Evolutionary conservation across 352 stramenopile genomes (phyloP).

Genomic region (Hyaloperonospora brassicae): DNA sequence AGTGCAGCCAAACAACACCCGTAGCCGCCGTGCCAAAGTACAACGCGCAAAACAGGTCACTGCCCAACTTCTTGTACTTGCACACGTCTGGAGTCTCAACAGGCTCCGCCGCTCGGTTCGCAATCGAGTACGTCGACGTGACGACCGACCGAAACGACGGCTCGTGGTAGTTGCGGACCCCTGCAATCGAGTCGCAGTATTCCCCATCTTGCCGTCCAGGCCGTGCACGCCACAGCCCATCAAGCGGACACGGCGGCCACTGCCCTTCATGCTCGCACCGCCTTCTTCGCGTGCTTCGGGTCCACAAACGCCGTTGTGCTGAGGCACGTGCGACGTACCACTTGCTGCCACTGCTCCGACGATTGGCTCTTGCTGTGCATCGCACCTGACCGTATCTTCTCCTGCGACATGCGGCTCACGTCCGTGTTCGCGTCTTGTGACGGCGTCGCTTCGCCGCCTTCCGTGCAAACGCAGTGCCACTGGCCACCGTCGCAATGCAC

Average conservation of each 20-base stretch:
- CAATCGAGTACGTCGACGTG: constrained; percentile 3
- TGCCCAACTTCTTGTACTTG: not conserved
- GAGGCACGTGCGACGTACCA: constrained; percentile 76
- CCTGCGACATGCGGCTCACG: constrained; percentile 73
- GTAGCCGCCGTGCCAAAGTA: too few relatives aligned
- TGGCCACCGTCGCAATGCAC: constrained; percentile 11
- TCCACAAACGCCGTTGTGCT: constrained; percentile 85
- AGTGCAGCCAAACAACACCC: too few relatives aligned
- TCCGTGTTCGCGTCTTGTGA: constrained; percentile 72
- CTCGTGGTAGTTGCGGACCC: constrained; percentile 9
- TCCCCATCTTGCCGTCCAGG: constrained; percentile 71
- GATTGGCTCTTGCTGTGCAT: constrained; percentile 74
- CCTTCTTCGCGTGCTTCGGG: constrained; percentile 72
- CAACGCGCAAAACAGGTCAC: not conserved
- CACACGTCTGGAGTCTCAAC: too few relatives aligned
- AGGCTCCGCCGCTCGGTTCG: constrained; percentile 35
- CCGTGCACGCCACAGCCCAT: constrained; percentile 80
- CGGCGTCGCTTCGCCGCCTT: constrained; percentile 82
- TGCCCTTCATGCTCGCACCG: constrained; percentile 52
- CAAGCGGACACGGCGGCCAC: constrained; percentile 80
- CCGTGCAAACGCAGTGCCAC: constrained; percentile 82
- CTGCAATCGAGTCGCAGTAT: constrained; percentile 24
- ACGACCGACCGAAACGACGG: too few relatives aligned
- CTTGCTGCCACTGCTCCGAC: constrained; percentile 76
- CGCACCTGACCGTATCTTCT: constrained; percentile 72